phyloP scores from a whole-genome alignment of 2,329 filamentous ascomycete species.

The Monosporascus sp. region DNA sequence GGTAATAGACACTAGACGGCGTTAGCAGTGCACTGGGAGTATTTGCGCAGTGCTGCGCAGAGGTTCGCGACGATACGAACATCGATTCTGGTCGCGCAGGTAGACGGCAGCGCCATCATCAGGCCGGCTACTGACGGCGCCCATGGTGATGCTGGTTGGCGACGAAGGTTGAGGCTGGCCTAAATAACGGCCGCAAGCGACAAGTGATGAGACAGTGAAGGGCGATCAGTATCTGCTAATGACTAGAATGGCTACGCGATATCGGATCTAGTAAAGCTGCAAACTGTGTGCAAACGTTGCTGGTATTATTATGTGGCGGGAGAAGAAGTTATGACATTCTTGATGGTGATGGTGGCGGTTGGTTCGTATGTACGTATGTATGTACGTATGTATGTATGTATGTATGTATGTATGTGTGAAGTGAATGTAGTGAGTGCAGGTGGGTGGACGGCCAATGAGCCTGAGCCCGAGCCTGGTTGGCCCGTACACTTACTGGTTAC shows the following conservation, averaged over 20 bases:
- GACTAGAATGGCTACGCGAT: neutral
- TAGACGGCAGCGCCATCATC: conserved; percentile 78
- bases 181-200: conserved; percentile 17
- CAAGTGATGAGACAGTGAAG: conserved; percentile 3
- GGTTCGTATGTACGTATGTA: neutral
- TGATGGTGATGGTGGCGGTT: neutral
- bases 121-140: conserved; percentile 81
- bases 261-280: neutral
- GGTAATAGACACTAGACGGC: conserved; percentile 70
- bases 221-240: neutral
- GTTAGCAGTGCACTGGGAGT: conserved; percentile 12
- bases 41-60: conserved; percentile 5
- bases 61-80: conserved; percentile 48
- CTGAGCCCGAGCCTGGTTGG: too few species aligned
- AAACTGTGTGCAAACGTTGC: neutral
- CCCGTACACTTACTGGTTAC: too few species aligned
- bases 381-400: neutral
- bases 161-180: conserved; percentile 20
- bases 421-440: too few species aligned
- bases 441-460: too few species aligned
- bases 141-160: conserved; percentile 58
- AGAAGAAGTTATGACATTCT: neutral
- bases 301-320: neutral
- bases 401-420: neutral
- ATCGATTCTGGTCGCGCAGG: conserved; percentile 84